Evolutionary conservation across 352 stramenopile genomes (phyloP), one percentile per base, ranked within the genome.

Genomic region (Globisporangium nagaii): DNA sequence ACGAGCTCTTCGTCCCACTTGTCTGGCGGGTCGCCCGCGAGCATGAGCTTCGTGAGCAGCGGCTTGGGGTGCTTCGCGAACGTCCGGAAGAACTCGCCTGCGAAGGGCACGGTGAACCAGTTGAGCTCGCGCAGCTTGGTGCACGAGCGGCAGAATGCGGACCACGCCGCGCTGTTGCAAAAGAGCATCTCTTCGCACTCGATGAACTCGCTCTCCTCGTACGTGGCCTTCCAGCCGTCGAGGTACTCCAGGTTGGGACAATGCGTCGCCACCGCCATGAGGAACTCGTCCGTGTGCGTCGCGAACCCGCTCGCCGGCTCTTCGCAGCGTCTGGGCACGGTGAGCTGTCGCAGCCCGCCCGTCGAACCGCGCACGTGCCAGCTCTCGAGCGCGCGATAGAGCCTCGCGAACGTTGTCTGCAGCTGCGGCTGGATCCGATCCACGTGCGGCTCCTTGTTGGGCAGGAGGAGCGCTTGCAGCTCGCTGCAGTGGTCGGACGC

Each of bases 141-240:
- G 44, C 55, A 62, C 15, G 32, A 56, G 22, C 28, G 13, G 34
- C 55, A 62, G 37, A 62, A 62, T n/a, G 17, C 20, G 9, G 35
- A 19, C 55, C 55, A 62, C 22, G 37, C 35, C 0, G 11, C 28
- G 20, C 41, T 36, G 30, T 42, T 39, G 55, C 44, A 55, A 15
- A 62, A 62, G 28, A 62, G 45, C 55, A 62, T 62, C 39, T 62
- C 55, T 3, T 62, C 55, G 31, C 55, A 62, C 31, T 62, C 34
- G 20, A 62, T 35, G 15, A 25, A 62, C 4, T 55, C 36, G 8
- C 15, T 24, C 15, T 62, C 55, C 13, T 51, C 46, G 47, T 56
- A 62, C 31, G 45, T 56, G 12, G 19, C 45, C 27, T 62, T 56
- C 55, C 55, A 62, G 20, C 55, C 55, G 31, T 62, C 55, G 1